These are phyloP conservation scores for Poronia punctata DNA, from an alignment of 495 filamentous ascomycete genomes.

Conservation along the genomic window DNA sequence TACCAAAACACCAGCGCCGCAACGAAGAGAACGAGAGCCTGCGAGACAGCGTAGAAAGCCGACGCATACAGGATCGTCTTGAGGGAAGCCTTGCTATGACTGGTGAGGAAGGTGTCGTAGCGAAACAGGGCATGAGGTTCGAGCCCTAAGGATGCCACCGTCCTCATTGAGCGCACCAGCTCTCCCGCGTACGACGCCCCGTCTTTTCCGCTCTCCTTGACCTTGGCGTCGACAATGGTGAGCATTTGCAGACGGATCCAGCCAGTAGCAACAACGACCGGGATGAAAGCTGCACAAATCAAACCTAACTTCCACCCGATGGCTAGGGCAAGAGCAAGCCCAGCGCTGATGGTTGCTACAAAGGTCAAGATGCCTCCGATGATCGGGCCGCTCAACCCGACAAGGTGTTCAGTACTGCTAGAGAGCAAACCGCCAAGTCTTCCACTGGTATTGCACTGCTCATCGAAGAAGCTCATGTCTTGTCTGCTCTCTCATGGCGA, in stretches of 20 bases:
- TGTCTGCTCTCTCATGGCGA: no score
- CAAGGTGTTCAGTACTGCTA: slow-evolving; percentile 77
- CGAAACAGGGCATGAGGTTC: slow-evolving; percentile 54
- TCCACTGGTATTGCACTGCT: slow-evolving; percentile 78
- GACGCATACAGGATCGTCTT: slow-evolving; percentile 55
- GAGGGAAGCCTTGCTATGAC: slow-evolving; percentile 53
- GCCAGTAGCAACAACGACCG: slow-evolving; percentile 70
- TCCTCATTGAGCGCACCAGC: slow-evolving; percentile 81
- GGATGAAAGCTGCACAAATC: slow-evolving; percentile 75
- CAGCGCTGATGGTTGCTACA: slow-evolving; percentile 61
- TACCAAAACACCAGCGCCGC: slow-evolving; percentile 91
- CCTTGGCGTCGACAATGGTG: slow-evolving; percentile 62
- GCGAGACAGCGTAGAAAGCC: slow-evolving; percentile 67
- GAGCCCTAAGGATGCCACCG: slow-evolving; percentile 65
- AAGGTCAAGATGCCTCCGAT: slow-evolving; percentile 81
- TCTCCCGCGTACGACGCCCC: slow-evolving; percentile 83
- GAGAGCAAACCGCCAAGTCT: slow-evolving; percentile 79
- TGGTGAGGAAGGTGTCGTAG: slow-evolving; percentile 56
- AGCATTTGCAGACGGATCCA: slow-evolving; percentile 74
- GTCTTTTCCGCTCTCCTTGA: slow-evolving; percentile 65
- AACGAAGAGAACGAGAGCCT: slow-evolving; percentile 74
- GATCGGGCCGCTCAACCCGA: slow-evolving; percentile 74
- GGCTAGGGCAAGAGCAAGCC: slow-evolving; percentile 57
- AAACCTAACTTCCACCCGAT: slow-evolving; percentile 90
- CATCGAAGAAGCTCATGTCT: slow-evolving; percentile 84